These are phyloP conservation scores for Canna indica DNA, from an alignment of 176 grass and related monocot genomes.

Conservation along the genomic window DNA sequence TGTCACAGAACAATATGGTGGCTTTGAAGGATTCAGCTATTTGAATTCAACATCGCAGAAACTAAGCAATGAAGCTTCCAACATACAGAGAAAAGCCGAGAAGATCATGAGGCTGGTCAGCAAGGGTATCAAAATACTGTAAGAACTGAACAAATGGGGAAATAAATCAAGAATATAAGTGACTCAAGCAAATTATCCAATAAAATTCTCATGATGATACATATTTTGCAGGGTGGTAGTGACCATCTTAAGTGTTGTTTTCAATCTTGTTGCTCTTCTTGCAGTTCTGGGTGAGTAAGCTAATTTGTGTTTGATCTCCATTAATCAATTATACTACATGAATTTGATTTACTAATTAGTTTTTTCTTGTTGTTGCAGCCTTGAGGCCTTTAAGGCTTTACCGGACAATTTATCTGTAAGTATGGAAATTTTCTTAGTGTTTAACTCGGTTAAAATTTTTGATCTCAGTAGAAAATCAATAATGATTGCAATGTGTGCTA, in stretches of 20 bases:
- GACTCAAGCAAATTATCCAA: background rate
- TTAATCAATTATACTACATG: background rate
- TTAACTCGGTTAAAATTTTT: conserved; percentile 1
- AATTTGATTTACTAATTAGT: background rate
- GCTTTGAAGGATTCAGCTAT: conserved; percentile 33
- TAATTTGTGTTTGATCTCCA: background rate
- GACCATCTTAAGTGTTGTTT: conserved; percentile 39
- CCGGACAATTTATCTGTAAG: conserved; percentile 40
- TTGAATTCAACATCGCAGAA: conserved; percentile 51
- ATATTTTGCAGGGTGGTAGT: conserved; percentile 42
- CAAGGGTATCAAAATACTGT: conserved; percentile 64
- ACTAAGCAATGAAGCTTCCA: conserved; percentile 48
- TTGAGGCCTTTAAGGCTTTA: conserved; percentile 36
- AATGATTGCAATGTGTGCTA: background rate
- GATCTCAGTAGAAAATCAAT: background rate
- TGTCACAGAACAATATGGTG: conserved; percentile 30
- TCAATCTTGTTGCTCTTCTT: conserved; percentile 44
- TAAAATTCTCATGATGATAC: background rate
- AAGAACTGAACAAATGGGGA: conserved; percentile 19
- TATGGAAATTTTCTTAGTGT: background rate
- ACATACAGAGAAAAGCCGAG: conserved; percentile 53
- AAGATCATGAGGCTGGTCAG: conserved; percentile 54
- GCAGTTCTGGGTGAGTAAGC: conserved; percentile 42
- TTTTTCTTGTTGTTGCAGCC: conserved; percentile 34
- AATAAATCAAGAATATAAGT: background rate